Conservation (phyloP, 2,329 filamentous ascomycete species). For the Fusarium heterosporum region DNA sequence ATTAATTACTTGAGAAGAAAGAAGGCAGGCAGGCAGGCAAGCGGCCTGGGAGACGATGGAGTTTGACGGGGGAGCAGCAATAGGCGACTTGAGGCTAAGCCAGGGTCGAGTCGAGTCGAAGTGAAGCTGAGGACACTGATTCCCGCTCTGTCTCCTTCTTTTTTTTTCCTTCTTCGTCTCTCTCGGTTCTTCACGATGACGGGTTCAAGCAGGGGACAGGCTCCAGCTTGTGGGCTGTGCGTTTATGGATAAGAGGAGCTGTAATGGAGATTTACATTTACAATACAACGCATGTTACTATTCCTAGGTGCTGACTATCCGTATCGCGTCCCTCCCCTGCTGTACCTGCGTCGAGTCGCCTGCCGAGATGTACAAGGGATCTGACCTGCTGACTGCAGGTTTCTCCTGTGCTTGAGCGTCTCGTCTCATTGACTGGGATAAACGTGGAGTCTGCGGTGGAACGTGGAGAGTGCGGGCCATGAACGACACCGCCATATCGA, state of each 20-base stretch:
- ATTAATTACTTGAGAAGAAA: conserved; percentile 11
- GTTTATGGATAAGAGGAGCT: conserved; percentile 26
- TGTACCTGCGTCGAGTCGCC: conserved; percentile 37
- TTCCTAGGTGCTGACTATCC: conserved; percentile 10
- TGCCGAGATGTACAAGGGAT: conserved; percentile 20
- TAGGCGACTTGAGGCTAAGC: conserved; percentile 12
- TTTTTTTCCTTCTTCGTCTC: conserved; percentile 4
- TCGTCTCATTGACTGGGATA: conserved; percentile 26
- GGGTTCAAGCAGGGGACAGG: conserved; percentile 22
- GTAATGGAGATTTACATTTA: conserved; percentile 15
- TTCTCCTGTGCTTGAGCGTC: conserved; percentile 17
- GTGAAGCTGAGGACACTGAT: conserved; percentile 34
- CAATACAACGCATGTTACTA: conserved; percentile 20
- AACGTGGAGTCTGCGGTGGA: conserved; percentile 43
- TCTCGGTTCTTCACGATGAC: conserved; percentile 12
- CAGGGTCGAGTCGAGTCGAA: conserved; percentile 28
- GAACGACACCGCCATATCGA: conserved; percentile 37
- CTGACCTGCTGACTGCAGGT: conserved; percentile 31
- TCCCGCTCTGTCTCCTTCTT: conserved; percentile 13
- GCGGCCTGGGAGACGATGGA: conserved; percentile 24
- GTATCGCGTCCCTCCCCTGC: conserved; percentile 7
- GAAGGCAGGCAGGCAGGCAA: background rate
- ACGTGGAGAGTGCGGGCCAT: conserved; percentile 40
- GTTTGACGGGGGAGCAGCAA: conserved; percentile 18
- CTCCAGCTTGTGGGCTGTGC: conserved; percentile 40